Conservation (phyloP, 148 eudicot genomes). For the Camellia lanceoleosa region DNA sequence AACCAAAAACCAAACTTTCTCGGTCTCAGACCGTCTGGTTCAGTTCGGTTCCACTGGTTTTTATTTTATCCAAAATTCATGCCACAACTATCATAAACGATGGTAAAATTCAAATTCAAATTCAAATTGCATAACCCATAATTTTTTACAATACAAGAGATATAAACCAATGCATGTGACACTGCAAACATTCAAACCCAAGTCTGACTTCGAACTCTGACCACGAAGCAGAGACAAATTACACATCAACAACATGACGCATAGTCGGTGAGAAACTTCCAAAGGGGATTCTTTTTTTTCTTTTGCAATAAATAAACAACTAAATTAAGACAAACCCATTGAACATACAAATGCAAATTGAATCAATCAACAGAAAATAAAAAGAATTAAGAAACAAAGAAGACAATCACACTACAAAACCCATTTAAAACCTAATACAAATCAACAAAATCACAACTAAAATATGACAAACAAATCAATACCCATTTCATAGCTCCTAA, state of each 20-base stretch:
- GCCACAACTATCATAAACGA: background rate
- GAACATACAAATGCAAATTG: background rate
- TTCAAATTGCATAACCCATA: background rate
- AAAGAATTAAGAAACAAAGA: background rate
- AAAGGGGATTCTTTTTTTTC: background rate
- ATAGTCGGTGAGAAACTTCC: background rate
- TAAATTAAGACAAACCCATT: background rate
- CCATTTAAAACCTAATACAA: background rate
- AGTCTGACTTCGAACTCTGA: conserved; percentile 5
- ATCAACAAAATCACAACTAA: background rate
- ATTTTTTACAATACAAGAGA: background rate
- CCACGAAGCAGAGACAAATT: background rate
- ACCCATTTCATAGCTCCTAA: background rate
- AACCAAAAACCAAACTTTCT: too few species aligned
- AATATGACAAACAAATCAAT: background rate
- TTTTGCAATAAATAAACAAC: background rate
- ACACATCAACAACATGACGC: background rate
- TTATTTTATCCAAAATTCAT: background rate
- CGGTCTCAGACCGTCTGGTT: too few species aligned
- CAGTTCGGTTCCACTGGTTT: too few species aligned
- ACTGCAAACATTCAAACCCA: conserved; percentile 1
- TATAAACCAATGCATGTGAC: conserved; percentile 1
- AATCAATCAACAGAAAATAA: background rate
- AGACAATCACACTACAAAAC: background rate
- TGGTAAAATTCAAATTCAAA: background rate